Base-by-base conservation (phyloP, 257 asterid species). In the Plantago elongata region DNA sequence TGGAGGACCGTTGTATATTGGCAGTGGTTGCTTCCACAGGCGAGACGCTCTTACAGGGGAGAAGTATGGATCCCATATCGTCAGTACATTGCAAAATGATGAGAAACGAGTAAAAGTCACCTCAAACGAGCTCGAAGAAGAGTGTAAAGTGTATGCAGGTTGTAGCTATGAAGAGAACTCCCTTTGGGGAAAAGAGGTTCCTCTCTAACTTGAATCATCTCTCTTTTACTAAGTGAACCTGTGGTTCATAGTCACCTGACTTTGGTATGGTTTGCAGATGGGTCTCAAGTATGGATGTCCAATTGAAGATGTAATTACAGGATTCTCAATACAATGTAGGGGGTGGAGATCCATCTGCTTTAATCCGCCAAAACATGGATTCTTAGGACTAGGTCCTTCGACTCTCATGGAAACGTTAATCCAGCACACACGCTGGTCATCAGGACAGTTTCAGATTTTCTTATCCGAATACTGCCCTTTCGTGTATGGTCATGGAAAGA, bases 1-100 rank as follows among this genome's bases (percentile, higher is more conserved):
- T 49, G 82, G 82, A 61, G 82, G 82, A 16, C 78, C 82, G 9
- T 3, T 66, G 14, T 77, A 77, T 56, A 51, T 66, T 11, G 82
- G 82, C 13, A 73, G 51, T 51, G 76, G 74, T 15, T 77, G 82
- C 61, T 77, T 72, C 64, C 79, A 73, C 57, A 61, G 77, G 37
- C 70, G 82, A 63, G 76, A 73, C 9, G 46, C 63, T 7, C 65
- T 77, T 4, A 65, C 63, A 2, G 82, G 82, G 40, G 12, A 13
- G 16, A 77, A 66, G 43, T 69, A 61, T 22, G 74, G 45, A 54
- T 18, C 63, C 18, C 64, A 16, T 16, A 38, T 57, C 30, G 47
- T 57, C 22, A 69, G 72, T 74, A 54, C 45, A 12, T 27, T 48
- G 29, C 4, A 17, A 16, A 65, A 13, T 18, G 37, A 29, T 52